Evolutionary conservation across 2,329 filamentous ascomycete species (phyloP).

Genomic region (Talaromyces sp.): DNA sequence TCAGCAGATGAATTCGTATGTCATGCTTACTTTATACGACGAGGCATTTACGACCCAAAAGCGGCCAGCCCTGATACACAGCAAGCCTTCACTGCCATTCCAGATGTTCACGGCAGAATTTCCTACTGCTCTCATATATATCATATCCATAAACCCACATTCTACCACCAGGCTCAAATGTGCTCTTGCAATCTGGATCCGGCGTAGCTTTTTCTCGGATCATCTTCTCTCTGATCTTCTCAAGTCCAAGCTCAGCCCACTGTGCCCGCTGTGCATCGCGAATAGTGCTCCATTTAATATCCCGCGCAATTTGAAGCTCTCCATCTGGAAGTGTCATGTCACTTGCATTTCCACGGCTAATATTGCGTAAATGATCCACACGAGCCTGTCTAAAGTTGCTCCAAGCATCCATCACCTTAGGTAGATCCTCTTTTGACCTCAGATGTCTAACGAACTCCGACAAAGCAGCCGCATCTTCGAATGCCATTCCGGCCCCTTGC

Average conservation of each 20-base stretch:
- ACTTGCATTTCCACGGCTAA: not conserved
- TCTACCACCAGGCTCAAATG: constrained; percentile 1
- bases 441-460: not conserved
- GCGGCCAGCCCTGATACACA: not conserved
- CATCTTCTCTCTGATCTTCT: not conserved
- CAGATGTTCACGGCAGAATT: not conserved
- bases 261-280: constrained; percentile 3
- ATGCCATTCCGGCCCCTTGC: constrained; percentile 59
- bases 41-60: not conserved
- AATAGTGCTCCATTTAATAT: constrained; percentile 2
- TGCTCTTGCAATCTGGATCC: constrained; percentile 3
- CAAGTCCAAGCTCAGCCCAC: constrained; percentile 3
- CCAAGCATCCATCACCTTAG: constrained; percentile 2
- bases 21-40: not conserved
- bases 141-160: constrained; percentile 6
- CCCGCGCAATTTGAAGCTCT: not conserved
- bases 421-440: not conserved
- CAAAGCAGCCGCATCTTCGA: constrained; percentile 54
- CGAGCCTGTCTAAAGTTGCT: not conserved
- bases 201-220: not conserved
- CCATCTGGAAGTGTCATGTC: constrained; percentile 7
- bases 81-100: not conserved
- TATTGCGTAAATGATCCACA: constrained; percentile 5
- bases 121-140: not conserved
- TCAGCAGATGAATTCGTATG: not conserved